Evolutionary conservation across 2,329 filamentous ascomycete genomes (phyloP), one percentile per base, ranked within the genome.

Genomic region (Hypoxylon sp.): DNA sequence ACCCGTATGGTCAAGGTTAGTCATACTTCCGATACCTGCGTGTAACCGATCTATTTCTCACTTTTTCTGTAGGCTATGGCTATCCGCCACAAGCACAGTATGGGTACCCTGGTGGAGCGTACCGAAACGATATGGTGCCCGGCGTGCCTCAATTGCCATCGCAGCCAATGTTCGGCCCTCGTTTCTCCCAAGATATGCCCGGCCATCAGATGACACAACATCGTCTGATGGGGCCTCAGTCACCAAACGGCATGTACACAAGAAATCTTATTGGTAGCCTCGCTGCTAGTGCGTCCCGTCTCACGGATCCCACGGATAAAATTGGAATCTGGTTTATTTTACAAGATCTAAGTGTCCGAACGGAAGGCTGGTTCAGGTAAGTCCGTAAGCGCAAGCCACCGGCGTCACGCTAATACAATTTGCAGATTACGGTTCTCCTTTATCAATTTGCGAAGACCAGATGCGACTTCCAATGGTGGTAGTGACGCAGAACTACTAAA

Each of bases 241-340:
- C 84, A 52, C 89, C 90, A 0, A 89, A 89, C 36, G 93, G 92
- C 59, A 96, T 97, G 93, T 97, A 95, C 76, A 97, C 94, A 0
- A 85, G 95, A 54, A 99, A 98, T 74, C 85, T 99, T 8, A 98
- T 99, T 68, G 96, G 96, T 1, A 97, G 92, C 77, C 83, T 97
- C 53, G 90, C 93, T 4, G 93, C 94, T 30, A 97, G 94, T 74
- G 95, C 95, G 1, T 95, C 94, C 75, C 88, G 91, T 30, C 84
- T 98, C 55, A 89, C 87, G 2, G 94, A 98, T 71, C 87, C 89
- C 0, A 83, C 91, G 14, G 90, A 93, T 69, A 92, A 93, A 76
- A 88, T 92, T 52, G 95, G 95, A 1, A 93, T 97, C 69, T 99
- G 95, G 95, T 99, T 99, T 74, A 92, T 99, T 46, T 83, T 98